Evolutionary conservation across 148 eudicot species (phyloP), one percentile per base, ranked within the genome.

Genomic region (Rhododendron kiyosumense): DNA sequence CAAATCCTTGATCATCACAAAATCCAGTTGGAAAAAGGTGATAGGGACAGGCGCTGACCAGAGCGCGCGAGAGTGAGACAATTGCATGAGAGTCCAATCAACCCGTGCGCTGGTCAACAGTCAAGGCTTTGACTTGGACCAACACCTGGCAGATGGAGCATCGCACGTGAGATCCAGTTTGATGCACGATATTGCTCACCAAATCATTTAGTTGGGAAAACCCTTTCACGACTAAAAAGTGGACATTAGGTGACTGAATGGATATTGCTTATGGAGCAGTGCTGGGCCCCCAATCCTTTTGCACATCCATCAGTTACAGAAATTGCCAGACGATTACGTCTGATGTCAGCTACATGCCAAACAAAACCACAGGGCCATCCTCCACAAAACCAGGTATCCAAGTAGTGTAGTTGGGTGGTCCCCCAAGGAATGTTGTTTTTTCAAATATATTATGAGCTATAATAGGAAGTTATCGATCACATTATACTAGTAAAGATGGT

Each of bases 271-370:
- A 89, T 91, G 93, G 91, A 90, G 89, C 88, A 87, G 77, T 91
- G 93, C 65, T 91, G 93, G 93, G 88, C 93, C 22, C 91, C 93
- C 0, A 86, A 90, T 85, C 92, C 93, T 26, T 79, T 85, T 32
- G 76, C 32, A 6, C 91, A 92, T 59, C 93, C 93, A 11, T 86
- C 90, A 7, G 90, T 92, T 76, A 90, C 91, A 0, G 92, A 92
- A 79, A 92, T 92, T 11, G 89, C 92, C 9, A 41, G 82, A 41
- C 88, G 91, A 38, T 85, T 92, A 65, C 91, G 92, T 1, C 86
- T 86, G 45, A 90, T 92, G 93, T 85, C 89, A 2, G 51, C 86
- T 52, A 61, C 85, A 0, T 84, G 79, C 45, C 85, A 14, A 84
- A 51, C 81, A 34, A 84, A 76, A 75, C 81, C 73, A 6, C 81